phyloP scores from a whole-genome alignment of 768 basidiomycete genomes.

The Boletus reticulatus region DNA sequence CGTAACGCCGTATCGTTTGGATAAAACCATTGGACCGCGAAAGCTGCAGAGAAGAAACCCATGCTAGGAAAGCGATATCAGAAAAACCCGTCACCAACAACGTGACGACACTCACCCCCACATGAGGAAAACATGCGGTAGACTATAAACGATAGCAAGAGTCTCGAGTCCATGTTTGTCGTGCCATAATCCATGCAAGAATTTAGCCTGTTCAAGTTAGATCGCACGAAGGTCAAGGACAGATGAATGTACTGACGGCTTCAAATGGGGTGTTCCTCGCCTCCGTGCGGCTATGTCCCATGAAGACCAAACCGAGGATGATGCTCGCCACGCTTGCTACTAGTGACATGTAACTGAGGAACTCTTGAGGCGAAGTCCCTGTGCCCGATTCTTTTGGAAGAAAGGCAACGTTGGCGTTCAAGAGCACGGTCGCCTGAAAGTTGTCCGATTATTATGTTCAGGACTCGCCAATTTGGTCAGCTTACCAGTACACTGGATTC shows the following conservation, averaged over 20 bases:
- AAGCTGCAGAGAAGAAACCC: conserved; percentile 27
- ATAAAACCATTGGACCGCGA: conserved; percentile 25
- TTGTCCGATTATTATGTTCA: neutral
- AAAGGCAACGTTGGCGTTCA: conserved; percentile 59
- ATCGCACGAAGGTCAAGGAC: neutral
- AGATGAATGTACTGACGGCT: conserved; percentile 31
- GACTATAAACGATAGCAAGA: conserved; percentile 50
- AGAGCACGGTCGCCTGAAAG: conserved; percentile 52
- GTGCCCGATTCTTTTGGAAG: conserved; percentile 48
- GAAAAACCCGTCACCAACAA: neutral
- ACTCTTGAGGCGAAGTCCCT: conserved; percentile 30
- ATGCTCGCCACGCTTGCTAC: conserved; percentile 41
- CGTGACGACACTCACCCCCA: conserved; percentile 49
- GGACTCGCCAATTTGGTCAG: neutral
- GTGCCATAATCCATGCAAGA: conserved; percentile 21
- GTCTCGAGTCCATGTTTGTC: conserved; percentile 43
- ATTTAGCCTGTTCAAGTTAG: conserved; percentile 10
- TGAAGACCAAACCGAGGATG: conserved; percentile 37
- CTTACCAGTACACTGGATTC: conserved; percentile 54
- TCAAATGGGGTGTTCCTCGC: conserved; percentile 28
- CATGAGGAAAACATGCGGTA: conserved; percentile 56
- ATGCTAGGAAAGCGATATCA: conserved; percentile 18
- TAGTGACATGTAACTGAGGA: conserved; percentile 44
- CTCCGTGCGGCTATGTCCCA: conserved; percentile 39
- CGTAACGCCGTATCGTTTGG: conserved; percentile 8